Conservation (phyloP, 2,329 filamentous ascomycete genomes). For the Hymenoscyphus fraxineus region DNA sequence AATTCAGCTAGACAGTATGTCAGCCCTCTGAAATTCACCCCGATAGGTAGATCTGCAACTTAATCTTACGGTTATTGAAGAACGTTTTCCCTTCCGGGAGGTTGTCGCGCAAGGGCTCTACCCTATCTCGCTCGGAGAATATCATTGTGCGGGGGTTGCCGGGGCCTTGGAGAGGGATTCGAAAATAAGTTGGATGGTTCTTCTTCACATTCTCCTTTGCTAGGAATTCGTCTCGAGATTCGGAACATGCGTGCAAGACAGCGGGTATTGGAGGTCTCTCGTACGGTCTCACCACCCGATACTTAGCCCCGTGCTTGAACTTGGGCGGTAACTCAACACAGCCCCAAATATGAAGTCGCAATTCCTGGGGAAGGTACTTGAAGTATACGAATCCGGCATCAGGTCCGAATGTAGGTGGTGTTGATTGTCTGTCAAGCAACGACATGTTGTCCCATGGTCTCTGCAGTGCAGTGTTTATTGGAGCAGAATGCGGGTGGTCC, state of each 20-base stretch:
- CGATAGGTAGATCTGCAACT: too few relatives aligned
- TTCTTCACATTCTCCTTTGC: neutral
- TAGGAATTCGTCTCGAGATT: neutral
- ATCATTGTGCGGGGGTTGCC: neutral
- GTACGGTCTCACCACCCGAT: neutral
- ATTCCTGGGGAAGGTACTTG: neutral
- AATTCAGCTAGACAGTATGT: too few relatives aligned
- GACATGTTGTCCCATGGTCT: neutral
- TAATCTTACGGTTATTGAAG: too few relatives aligned
- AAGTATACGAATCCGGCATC: neutral
- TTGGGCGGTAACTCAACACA: neutral
- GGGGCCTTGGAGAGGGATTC: neutral
- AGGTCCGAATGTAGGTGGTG: neutral
- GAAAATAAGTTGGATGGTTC: neutral
- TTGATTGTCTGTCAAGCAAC: neutral
- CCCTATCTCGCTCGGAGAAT: too few relatives aligned
- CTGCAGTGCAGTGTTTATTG: neutral
- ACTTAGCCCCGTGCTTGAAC: neutral
- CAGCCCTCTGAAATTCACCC: too few relatives aligned
- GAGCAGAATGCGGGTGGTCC: neutral
- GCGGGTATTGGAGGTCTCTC: neutral
- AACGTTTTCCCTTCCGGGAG: too few relatives aligned
- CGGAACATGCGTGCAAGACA: neutral
- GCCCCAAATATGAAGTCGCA: neutral
- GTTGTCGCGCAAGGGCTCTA: too few relatives aligned